phyloP scores from a whole-genome alignment of 352 stramenopile species.

The Globisporangium irregulare region DNA sequence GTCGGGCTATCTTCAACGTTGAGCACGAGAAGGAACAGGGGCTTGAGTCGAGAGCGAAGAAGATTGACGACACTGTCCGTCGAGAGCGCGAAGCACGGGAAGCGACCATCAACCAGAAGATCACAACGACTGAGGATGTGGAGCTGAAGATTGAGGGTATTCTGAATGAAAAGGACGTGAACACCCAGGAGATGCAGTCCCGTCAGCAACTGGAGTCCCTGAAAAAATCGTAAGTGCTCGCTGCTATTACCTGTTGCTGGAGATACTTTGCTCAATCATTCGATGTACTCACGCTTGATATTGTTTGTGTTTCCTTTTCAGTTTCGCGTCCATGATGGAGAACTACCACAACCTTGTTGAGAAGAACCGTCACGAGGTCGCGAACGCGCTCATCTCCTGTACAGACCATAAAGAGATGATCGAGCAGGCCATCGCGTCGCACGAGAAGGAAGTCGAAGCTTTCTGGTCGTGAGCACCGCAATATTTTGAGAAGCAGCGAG shows the following conservation, averaged over 20 bases:
- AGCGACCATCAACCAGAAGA: constrained; percentile 41
- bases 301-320: constrained; percentile 22
- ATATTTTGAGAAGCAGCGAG: neutral
- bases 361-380: constrained; percentile 61
- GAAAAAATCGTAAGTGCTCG: constrained; percentile 50
- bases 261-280: neutral
- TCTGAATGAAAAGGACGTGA: constrained; percentile 52
- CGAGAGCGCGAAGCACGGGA: constrained; percentile 51
- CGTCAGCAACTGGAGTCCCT: constrained; percentile 39
- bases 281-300: constrained; percentile 7
- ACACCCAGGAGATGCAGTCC: constrained; percentile 38
- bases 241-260: neutral
- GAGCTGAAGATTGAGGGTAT: constrained; percentile 72
- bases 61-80: constrained; percentile 51
- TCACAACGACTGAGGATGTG: constrained; percentile 56
- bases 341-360: constrained; percentile 47
- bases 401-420: constrained; percentile 67
- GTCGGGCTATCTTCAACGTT: constrained; percentile 43
- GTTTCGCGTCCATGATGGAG: constrained; percentile 45
- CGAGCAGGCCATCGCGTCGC: constrained; percentile 52
- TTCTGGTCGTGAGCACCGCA: constrained; percentile 38
- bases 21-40: constrained; percentile 56
- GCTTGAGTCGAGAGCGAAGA: constrained; percentile 41
- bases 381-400: constrained; percentile 58
- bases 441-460: constrained; percentile 51